Percentiles rank a stretch among this genome's conserved stretches.
Evolutionary conservation across 495 filamentous ascomycete genomes (phyloP).

Genomic region (Aspergillus panamensis): DNA sequence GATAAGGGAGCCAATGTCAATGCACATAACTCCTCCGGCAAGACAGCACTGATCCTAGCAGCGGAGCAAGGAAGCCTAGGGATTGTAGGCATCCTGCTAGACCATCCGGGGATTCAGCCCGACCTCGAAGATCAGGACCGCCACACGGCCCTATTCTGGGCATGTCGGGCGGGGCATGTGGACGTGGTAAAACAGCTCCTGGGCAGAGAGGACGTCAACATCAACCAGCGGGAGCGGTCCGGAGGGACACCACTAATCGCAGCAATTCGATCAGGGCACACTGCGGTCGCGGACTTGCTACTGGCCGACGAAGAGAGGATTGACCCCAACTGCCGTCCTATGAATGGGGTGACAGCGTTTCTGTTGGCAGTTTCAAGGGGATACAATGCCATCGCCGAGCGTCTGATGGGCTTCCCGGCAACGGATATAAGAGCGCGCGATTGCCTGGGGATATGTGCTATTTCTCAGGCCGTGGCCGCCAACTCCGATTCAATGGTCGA

Average conservation of each 20-base stretch:
- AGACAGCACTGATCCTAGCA: neutral
- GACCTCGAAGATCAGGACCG: neutral
- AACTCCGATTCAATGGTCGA: neutral
- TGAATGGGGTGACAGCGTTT: neutral
- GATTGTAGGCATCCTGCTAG: neutral
- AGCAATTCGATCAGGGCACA: neutral
- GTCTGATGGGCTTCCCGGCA: neutral
- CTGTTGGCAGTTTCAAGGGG: neutral
- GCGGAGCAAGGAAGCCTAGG: neutral
- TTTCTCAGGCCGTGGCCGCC: neutral
- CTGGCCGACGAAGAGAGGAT: neutral
- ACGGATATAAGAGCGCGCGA: neutral
- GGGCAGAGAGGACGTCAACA: neutral
- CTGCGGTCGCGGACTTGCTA: neutral
- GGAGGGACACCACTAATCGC: neutral
- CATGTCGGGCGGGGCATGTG: neutral
- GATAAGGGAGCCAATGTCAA: neutral
- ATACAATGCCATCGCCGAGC: neutral
- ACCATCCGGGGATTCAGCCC: neutral
- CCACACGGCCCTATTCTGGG: neutral
- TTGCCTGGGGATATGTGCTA: neutral
- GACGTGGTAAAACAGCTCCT: neutral
- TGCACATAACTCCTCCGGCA: neutral
- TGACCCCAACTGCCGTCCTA: neutral
- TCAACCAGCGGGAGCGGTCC: neutral